Base-by-base conservation (phyloP, 2,329 filamentous ascomycete genomes). In the Diaporthe longicolla region DNA sequence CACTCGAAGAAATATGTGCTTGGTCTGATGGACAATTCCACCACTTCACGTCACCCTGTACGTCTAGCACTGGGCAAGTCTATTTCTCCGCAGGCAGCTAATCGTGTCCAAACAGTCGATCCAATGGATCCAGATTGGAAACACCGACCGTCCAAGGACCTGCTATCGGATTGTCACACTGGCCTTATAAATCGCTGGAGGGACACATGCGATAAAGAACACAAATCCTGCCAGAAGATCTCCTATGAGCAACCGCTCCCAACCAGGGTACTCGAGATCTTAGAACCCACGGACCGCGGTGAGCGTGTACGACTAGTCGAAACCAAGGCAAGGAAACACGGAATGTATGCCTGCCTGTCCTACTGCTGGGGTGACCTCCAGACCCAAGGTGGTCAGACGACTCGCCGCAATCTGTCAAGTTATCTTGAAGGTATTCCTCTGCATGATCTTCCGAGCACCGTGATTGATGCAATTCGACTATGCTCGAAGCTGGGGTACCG, bases 371-470 rank as follows among this genome's bases (percentile, higher is more conserved):
- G 65, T 0, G 17, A 69, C n/a, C 8, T 1, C 0, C 35, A 45
- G 0, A 35, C 0, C 1, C 50, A 45, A 1, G 19, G 0, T 4
- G 50, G 50, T 11, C 15, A 15, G 9, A 54, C 65, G 4, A 69
- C 50, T 6, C 37, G 35, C 1, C 2, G 0, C 0, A 69, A 55
- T 32, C 2, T 55, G 2, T 6, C 17, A 0, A 43, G 9, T 0
- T 9, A 40, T 2, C 50, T 43, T 0, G 0, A 17, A 24, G 26
- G 6, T 0, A 50, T 66, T 17, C 8, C 61, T 1, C 21, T 55
- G 4, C 1, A 15, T 1, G 17, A 40, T 6, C 17, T 73, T 1
- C 57, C 72, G 10, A 2, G 19, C 0, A 48, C 69, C 3, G 35
- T 73, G 15, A 0, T 52, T 10, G 72, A 73, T 29, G 37, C 72